phyloP scores from a whole-genome alignment of 306 rosid species.

The Pyrus betulifolia region DNA sequence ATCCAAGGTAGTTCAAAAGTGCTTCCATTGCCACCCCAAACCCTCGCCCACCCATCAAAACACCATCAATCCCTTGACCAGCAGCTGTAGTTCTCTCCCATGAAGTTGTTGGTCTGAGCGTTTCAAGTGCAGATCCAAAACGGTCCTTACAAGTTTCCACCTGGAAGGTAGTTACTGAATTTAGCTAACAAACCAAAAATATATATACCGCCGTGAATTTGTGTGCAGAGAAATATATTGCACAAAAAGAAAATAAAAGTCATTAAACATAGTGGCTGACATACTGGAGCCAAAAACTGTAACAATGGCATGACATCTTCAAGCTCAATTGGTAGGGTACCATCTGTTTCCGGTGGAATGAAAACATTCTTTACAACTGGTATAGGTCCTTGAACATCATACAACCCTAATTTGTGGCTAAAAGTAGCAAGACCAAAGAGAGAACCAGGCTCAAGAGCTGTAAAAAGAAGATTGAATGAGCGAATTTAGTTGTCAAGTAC shows the following conservation, averaged over 20 bases:
- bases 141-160: too few species aligned
- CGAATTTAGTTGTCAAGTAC: conserved; percentile 8
- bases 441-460: conserved; percentile 95
- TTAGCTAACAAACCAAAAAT: too few species aligned
- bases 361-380: conserved; percentile 82
- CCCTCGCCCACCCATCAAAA: too few species aligned
- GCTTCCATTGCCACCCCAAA: too few species aligned
- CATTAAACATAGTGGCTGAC: conserved; percentile 18
- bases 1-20: too few species aligned
- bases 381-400: conserved; percentile 94
- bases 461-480: conserved; percentile 6
- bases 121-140: too few species aligned
- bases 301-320: conserved; percentile 96
- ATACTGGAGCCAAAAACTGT: conserved; percentile 96
- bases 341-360: conserved; percentile 80
- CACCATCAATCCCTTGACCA: too few species aligned
- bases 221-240: background rate
- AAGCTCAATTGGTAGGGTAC: conserved; percentile 64
- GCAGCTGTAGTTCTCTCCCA: too few species aligned
- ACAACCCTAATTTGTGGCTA: conserved; percentile 91
- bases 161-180: too few species aligned
- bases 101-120: too few species aligned
- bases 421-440: conserved; percentile 96
- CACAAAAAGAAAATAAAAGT: background rate
- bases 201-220: background rate